Conservation (phyloP, 352 stramenopile species). For the Globisporangium iwayamae region DNA sequence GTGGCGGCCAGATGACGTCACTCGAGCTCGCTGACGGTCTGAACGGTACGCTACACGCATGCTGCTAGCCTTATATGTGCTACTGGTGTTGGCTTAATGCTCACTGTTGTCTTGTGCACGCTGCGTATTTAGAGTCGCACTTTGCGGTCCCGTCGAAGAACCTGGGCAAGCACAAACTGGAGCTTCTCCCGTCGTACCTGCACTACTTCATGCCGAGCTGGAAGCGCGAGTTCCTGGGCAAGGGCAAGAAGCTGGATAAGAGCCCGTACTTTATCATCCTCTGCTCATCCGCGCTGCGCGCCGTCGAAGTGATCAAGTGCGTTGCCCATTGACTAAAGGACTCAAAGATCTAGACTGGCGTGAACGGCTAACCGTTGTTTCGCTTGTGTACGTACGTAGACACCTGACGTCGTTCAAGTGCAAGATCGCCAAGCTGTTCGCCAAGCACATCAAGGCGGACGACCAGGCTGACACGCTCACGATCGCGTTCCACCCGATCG, state of each 20-base stretch:
- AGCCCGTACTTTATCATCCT: constrained; percentile 91
- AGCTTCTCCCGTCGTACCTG: constrained; percentile 69
- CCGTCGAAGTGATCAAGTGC: constrained; percentile 92
- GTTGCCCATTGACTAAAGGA: background rate
- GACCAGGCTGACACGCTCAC: constrained; percentile 87
- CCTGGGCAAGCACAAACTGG: constrained; percentile 79
- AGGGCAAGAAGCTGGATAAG: constrained; percentile 80
- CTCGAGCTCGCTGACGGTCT: constrained; percentile 80
- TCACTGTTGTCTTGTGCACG: background rate
- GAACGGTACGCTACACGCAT: constrained; percentile 36
- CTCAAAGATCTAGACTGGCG: background rate
- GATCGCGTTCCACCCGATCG: constrained; percentile 67
- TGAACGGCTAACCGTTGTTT: background rate
- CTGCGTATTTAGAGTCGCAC: constrained; percentile 44
- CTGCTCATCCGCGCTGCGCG: constrained; percentile 88
- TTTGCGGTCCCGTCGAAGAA: constrained; percentile 48
- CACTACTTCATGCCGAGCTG: constrained; percentile 65
- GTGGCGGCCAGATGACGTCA: constrained; percentile 73
- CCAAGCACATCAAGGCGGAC: constrained; percentile 90
- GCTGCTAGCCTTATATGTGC: background rate
- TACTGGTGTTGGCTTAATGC: background rate
- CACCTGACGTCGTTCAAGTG: constrained; percentile 83
- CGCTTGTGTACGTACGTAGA: constrained; percentile 19
- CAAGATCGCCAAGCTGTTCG: constrained; percentile 95
- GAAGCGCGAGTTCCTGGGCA: constrained; percentile 76